These are phyloP conservation scores for Ophiostoma sp. DNA, from an alignment of 2,329 filamentous ascomycete species.

Conservation along the genomic window DNA sequence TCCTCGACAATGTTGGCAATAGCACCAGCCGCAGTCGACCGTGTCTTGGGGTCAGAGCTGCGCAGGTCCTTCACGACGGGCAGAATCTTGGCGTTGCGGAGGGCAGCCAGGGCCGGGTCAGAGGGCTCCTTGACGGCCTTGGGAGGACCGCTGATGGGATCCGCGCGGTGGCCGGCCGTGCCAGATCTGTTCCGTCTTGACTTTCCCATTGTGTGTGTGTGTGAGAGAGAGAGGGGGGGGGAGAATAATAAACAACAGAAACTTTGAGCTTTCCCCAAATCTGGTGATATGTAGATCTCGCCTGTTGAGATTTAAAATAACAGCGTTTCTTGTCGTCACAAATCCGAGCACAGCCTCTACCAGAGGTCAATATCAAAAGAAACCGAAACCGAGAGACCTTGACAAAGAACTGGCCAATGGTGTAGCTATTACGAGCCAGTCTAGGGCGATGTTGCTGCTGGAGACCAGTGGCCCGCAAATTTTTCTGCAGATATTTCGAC, in stretches of 20 bases:
- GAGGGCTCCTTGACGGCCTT: slow-evolving; percentile 57
- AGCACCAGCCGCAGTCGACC: slow-evolving; percentile 54
- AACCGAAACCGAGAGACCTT: not conserved
- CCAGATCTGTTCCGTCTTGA: slow-evolving; percentile 11
- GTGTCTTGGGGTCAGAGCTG: slow-evolving; percentile 54
- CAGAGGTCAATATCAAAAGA: not conserved
- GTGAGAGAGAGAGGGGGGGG: not conserved
- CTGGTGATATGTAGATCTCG: not conserved
- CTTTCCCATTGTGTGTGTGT: slow-evolving; percentile 11
- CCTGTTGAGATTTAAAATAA: not conserved
- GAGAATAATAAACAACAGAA: too few relatives aligned
- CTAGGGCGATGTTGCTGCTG: slow-evolving; percentile 4
- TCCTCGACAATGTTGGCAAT: slow-evolving; percentile 60
- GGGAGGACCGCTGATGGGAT: slow-evolving; percentile 35
- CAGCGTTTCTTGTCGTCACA: not conserved
- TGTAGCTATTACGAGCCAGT: not conserved
- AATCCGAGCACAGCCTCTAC: not conserved
- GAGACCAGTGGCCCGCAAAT: slow-evolving; percentile 11
- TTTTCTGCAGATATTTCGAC: slow-evolving; percentile 16
- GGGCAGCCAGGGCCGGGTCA: slow-evolving; percentile 58
- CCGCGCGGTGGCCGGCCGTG: slow-evolving; percentile 1
- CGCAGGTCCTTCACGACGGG: slow-evolving; percentile 58
- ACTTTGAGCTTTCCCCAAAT: not conserved
- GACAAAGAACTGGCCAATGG: not conserved
- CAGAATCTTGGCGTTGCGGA: slow-evolving; percentile 59